Evolutionary conservation across 2,329 filamentous ascomycete species (phyloP).

Genomic region (Trichophyton rubrum): DNA sequence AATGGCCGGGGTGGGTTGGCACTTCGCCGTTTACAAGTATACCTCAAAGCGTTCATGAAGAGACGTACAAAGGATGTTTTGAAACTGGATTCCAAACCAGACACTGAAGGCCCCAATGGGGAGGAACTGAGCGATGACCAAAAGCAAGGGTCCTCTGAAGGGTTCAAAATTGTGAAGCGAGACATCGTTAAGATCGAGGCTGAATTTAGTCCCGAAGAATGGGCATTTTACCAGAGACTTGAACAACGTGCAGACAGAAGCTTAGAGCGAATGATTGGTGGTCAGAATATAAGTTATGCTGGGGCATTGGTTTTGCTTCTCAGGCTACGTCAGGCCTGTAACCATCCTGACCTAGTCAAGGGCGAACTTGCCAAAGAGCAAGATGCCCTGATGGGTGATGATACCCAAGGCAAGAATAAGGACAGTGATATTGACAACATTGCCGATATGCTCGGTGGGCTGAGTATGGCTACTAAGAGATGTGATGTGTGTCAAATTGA

Average conservation of each 20-base stretch:
- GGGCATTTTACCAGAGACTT: slow-evolving; percentile 71
- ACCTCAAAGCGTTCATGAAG: slow-evolving; percentile 93
- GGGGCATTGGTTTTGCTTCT: slow-evolving; percentile 87
- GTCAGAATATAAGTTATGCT: slow-evolving; percentile 71
- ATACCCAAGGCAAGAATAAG: slow-evolving; percentile 38
- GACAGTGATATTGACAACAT: slow-evolving; percentile 65
- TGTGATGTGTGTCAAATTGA: slow-evolving; percentile 73
- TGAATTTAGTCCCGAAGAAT: slow-evolving; percentile 66
- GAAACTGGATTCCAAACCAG: slow-evolving; percentile 70
- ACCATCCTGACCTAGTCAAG: slow-evolving; percentile 80
- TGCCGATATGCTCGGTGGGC: slow-evolving; percentile 71
- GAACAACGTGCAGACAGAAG: slow-evolving; percentile 76
- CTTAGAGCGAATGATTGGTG: slow-evolving; percentile 77
- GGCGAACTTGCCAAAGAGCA: slow-evolving; percentile 77
- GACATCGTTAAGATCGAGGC: slow-evolving; percentile 72
- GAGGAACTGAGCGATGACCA: slow-evolving; percentile 30
- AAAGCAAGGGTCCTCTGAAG: slow-evolving; percentile 38
- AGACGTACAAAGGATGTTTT: slow-evolving; percentile 96
- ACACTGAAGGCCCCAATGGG: slow-evolving; percentile 43
- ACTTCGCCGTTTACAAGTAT: slow-evolving; percentile 70
- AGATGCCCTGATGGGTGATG: slow-evolving; percentile 62
- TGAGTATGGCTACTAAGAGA: slow-evolving; percentile 63
- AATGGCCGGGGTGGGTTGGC: slow-evolving; percentile 79
- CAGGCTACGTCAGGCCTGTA: slow-evolving; percentile 81
- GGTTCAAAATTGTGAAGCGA: slow-evolving; percentile 83